Evolutionary conservation across 2,329 filamentous ascomycete genomes (phyloP).

Genomic region (Pseudopyrenochaeta lycopersici): DNA sequence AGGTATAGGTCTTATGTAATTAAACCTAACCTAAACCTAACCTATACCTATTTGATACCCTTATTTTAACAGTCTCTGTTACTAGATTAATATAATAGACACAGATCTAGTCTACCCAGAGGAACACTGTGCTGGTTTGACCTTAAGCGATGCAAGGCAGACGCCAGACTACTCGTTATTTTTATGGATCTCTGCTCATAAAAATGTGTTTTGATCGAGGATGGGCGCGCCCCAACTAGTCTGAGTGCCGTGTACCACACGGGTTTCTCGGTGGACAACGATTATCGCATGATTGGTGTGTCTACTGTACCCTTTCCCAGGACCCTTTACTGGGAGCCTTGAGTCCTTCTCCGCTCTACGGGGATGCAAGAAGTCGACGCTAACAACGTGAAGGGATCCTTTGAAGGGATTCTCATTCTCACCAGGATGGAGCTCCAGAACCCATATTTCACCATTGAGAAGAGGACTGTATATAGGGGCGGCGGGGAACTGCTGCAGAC

Average conservation of each 20-base stretch:
- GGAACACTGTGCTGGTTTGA: conserved; percentile 22
- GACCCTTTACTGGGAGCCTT: neutral
- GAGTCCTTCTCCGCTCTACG: neutral
- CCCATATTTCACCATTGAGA: conserved; percentile 24
- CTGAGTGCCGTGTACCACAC: conserved; percentile 36
- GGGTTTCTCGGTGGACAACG: conserved; percentile 11
- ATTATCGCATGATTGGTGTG: conserved; percentile 31
- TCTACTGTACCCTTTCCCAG: conserved; percentile 6
- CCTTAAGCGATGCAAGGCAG: conserved; percentile 25
- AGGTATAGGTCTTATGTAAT: no score
- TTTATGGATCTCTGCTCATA: conserved; percentile 12
- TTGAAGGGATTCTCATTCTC: conserved; percentile 7
- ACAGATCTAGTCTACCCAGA: conserved; percentile 38
- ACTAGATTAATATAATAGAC: conserved; percentile 21
- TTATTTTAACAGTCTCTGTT: no score
- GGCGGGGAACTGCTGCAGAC: neutral
- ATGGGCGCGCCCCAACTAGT: conserved; percentile 29
- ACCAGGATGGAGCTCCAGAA: conserved; percentile 29
- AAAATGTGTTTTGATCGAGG: conserved; percentile 19
- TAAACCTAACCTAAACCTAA: no score
- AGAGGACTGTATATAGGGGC: conserved; percentile 13
- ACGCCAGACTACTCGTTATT: conserved; percentile 27
- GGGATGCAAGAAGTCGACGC: conserved; percentile 29
- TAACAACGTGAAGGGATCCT: conserved; percentile 25
- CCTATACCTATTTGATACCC: no score